These are phyloP conservation scores for Antrodiella citrinella DNA, from an alignment of 768 basidiomycete species.

Conservation along the genomic window DNA sequence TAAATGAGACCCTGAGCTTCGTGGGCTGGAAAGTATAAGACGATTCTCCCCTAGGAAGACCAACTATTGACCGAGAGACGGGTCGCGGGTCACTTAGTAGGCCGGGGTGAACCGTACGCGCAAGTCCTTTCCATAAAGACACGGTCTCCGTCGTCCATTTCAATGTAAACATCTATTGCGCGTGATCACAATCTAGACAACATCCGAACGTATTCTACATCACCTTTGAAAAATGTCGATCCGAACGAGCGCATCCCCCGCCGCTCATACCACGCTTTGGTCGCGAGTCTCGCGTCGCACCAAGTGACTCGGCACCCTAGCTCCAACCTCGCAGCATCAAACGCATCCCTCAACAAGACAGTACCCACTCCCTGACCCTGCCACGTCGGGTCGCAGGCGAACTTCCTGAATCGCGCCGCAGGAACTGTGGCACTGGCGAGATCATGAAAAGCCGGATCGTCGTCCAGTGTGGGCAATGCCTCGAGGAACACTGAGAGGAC, in stretches of 20 bases:
- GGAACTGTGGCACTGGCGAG: neutral
- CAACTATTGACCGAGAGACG: no score
- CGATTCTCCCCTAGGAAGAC: no score
- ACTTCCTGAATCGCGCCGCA: slow-evolving; percentile 49
- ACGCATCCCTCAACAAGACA: slow-evolving; percentile 33
- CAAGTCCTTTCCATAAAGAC: no score
- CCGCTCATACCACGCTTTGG: slow-evolving; percentile 41
- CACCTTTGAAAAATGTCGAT: slow-evolving; percentile 41
- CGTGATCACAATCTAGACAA: slow-evolving; percentile 14
- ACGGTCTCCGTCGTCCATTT: no score
- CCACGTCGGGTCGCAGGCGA: slow-evolving; percentile 44
- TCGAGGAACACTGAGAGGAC: slow-evolving; percentile 53
- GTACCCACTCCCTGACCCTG: slow-evolving; percentile 50
- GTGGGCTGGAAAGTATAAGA: no score
- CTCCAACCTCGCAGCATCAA: slow-evolving; percentile 32
- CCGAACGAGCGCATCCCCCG: slow-evolving; percentile 46
- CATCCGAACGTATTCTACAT: slow-evolving; percentile 53
- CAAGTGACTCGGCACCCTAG: slow-evolving; percentile 37
- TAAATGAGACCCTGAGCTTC: no score
- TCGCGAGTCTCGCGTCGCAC: slow-evolving; percentile 49
- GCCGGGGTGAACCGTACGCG: no score
- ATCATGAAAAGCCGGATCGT: slow-evolving; percentile 2
- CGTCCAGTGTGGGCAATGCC: slow-evolving; percentile 18
- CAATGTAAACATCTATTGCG: no score
- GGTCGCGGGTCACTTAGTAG: no score